Evolutionary conservation across 306 rosid species (phyloP).

Genomic region (Morella rubra): DNA sequence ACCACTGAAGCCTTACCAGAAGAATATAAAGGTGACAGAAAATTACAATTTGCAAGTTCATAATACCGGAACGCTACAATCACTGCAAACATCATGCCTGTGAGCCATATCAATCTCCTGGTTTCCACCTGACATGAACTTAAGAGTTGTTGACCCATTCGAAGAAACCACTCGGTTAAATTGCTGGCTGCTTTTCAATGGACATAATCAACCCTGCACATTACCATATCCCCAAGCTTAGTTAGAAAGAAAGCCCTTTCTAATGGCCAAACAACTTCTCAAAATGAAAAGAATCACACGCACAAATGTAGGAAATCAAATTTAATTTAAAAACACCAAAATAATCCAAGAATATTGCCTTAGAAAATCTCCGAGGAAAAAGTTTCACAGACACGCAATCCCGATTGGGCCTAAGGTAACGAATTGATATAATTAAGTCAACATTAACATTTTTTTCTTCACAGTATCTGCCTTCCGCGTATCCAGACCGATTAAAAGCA

Average conservation of each 20-base stretch:
- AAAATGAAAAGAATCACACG: slow-evolving; percentile 12
- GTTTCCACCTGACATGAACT: slow-evolving; percentile 43
- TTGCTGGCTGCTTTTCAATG: slow-evolving; percentile 22
- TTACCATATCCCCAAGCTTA: slow-evolving; percentile 18
- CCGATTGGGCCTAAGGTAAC: neutral
- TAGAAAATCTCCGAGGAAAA: neutral
- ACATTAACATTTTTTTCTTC: neutral
- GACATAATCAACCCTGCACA: slow-evolving; percentile 48
- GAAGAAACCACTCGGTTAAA: slow-evolving; percentile 20
- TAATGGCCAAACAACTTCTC: neutral
- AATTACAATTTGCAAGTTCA: slow-evolving; percentile 46
- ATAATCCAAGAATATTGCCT: neutral
- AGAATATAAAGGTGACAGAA: slow-evolving; percentile 40
- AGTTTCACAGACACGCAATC: neutral
- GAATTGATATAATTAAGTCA: neutral
- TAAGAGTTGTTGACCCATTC: slow-evolving; percentile 57
- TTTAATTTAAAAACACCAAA: neutral
- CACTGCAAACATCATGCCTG: slow-evolving; percentile 47
- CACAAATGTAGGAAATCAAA: neutral
- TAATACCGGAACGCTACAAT: slow-evolving; percentile 51
- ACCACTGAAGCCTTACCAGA: slow-evolving; percentile 26
- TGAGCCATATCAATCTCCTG: slow-evolving; percentile 55
- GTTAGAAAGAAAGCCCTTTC: slow-evolving; percentile 21
- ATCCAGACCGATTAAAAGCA: neutral
- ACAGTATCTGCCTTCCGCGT: neutral